A percentile compares a stretch with the other conserved stretches of the same genome.
Conservation (phyloP, 768 basidiomycete species). For the Rhodocollybia butyracea region DNA sequence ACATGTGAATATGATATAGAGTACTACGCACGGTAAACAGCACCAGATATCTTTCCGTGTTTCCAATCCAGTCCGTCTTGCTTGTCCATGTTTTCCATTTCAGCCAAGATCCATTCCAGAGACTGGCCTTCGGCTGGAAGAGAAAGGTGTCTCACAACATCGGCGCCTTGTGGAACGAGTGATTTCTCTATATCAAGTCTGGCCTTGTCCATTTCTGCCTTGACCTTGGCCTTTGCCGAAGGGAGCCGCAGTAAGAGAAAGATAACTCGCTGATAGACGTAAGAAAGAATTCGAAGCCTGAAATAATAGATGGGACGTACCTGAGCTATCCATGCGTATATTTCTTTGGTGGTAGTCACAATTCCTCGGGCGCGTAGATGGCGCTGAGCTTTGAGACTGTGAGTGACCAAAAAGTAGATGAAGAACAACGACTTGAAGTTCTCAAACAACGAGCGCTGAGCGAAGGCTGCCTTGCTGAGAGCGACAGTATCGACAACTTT, state of each 20-base stretch:
- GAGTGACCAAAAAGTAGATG: constrained; percentile 52
- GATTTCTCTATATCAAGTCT: constrained; percentile 62
- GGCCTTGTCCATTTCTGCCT: constrained; percentile 60
- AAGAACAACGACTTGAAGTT: constrained; percentile 55
- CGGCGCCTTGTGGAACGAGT: constrained; percentile 61
- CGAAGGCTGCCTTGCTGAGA: neutral
- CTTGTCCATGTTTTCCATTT: constrained; percentile 83
- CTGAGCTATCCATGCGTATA: constrained; percentile 51
- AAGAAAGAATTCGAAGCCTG: neutral
- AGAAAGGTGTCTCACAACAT: constrained; percentile 60
- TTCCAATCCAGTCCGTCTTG: constrained; percentile 52
- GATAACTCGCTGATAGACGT: constrained; percentile 45
- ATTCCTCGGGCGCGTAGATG: constrained; percentile 67
- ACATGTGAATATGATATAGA: neutral
- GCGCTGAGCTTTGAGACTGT: constrained; percentile 50
- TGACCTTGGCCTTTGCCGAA: constrained; percentile 53
- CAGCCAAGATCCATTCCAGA: constrained; percentile 68
- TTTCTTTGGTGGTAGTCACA: constrained; percentile 41
- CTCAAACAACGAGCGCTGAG: constrained; percentile 29
- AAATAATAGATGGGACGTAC: constrained; percentile 27
- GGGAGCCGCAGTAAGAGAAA: constrained; percentile 62
- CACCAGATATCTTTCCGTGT: constrained; percentile 76
- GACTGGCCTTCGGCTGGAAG: constrained; percentile 65
- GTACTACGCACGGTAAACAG: constrained; percentile 71
- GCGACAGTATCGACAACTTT: neutral